Conservation (phyloP, 176 grass and related monocot species). For the Oryza glaberrima region DNA sequence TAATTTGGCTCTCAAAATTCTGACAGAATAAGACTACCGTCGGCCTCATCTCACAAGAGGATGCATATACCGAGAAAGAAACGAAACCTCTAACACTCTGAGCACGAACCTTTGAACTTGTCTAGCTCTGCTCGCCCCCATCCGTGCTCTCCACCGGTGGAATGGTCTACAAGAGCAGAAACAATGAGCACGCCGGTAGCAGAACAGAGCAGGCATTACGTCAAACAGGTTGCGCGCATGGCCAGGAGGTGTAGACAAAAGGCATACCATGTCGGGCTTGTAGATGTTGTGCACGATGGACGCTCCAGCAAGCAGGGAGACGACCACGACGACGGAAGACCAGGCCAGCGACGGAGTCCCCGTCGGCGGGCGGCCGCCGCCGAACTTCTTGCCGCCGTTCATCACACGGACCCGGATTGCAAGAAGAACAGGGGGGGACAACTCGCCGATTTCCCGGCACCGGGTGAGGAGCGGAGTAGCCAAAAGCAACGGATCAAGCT, state of each 20-base stretch:
- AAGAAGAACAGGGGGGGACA: neutral
- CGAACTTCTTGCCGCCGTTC: slow-evolving; percentile 49
- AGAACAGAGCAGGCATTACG: neutral
- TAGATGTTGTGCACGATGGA: slow-evolving; percentile 62
- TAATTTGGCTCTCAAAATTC: neutral
- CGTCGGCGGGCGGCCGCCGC: slow-evolving; percentile 52
- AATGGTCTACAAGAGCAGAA: slow-evolving; percentile 35
- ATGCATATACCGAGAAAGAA: neutral
- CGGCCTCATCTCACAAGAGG: neutral
- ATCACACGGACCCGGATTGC: neutral
- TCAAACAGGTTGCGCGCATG: slow-evolving; percentile 42
- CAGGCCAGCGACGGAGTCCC: slow-evolving; percentile 62
- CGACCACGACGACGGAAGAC: slow-evolving; percentile 62
- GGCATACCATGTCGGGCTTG: slow-evolving; percentile 57
- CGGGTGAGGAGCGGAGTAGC: neutral
- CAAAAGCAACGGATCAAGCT: no score
- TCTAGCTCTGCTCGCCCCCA: neutral
- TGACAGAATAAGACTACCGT: neutral
- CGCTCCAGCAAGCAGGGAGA: slow-evolving; percentile 54
- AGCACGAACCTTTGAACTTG: neutral
- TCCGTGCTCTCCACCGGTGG: slow-evolving; percentile 41
- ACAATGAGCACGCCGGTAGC: neutral
- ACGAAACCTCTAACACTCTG: neutral
- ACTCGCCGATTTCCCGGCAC: neutral
- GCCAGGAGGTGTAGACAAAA: no score